Evolutionary conservation across 2,329 filamentous ascomycete genomes (phyloP), one percentile per base, ranked within the genome.

Genomic region (Aspergillus sp.): DNA sequence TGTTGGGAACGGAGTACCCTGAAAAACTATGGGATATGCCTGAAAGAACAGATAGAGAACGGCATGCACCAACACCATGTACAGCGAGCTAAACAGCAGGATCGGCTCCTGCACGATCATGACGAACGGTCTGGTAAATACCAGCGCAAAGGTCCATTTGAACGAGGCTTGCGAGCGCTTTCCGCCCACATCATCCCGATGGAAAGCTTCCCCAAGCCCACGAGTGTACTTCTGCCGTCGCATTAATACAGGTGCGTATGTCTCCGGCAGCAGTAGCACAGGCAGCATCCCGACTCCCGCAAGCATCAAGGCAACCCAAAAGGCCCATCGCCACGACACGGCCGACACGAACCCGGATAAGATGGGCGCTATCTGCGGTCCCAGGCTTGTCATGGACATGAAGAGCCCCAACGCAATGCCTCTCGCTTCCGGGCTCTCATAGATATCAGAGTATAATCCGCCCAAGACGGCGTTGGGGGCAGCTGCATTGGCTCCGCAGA

Each of bases 371-470:
- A 47, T 26, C 16, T 47, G 17, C 11, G 45, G 45, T 9, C 45
- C 45, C 11, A 36, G n/a, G 11, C 32, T 47, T 11, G 45, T 47
- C 1, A 41, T 14, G 20, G n/a, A 42, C 68, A 71, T 72, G 49
- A 74, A 76, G 26, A 68, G 55, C 2, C 65, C 65, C 67, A 71
- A 69, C 2, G 65, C 63, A 0, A 60, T 53, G 38, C 72, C 74
- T 35, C 69, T 63, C 10, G 67, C 67, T 41, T 72, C 53, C 16
- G 67, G 54, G 49, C 74, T 68, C 4, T 59, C 56, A 47, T 75
- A 76, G 4, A 77, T 60, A 50, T 78, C 76, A 2, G 73, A 70
- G 54, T 70, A 75, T 0, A 77, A 55, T 2, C 79, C 74, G 0
- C 73, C 71, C 0, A 71, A 63, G 5, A 76, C 67, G 0, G 74